Base-by-base conservation (phyloP, 1,284 basidiomycete species). In the Moesziomyces antarcticus region DNA sequence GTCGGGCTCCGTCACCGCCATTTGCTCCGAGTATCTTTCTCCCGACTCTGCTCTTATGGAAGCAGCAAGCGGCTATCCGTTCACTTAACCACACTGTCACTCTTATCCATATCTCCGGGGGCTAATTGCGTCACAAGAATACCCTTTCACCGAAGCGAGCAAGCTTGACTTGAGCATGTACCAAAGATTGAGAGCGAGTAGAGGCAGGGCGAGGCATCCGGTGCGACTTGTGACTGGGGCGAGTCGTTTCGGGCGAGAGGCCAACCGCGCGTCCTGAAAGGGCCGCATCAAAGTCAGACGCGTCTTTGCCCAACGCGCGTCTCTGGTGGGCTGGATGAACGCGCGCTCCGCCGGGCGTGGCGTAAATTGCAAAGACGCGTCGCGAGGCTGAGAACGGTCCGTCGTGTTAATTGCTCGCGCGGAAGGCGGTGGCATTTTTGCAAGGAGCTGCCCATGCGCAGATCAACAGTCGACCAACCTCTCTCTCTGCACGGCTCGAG, bases 351-450 rank as follows among this genome's bases (percentile, higher is more conserved):
- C 16, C 1, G 56, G 13, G 18, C 44, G 51, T 62, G 62, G 68
- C 68, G 68, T 71, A 62, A 71, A 71, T 57, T 63, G 50, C 30
- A 7, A 40, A 40, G 52, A 65, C 68, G 68, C 68, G 68, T 65
- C 68, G 60, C 42, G 56, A 47, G 42, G 20, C 16, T 8, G 33
- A 9, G 8, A 16, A 18, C 45, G 11, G 55, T 33, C 25, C 43
- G 58, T 57, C 68, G 68, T 71, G 68, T 71, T 71, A 62, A 71
- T 71, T 71, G 50, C 50, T 47, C 43, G 35, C 21, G 50, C 20
- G 42, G 35, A 54, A 50, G 42, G 49, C 50, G 54, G 20, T 41
- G 30, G 30, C 21, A 18, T 50, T 50, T 47, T 21, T 21, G 20
- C 43, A n/a, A 22, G 43, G 16, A 7, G 16, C 50, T 45, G 52